Percentiles rank a stretch among this genome's conserved stretches.
These are phyloP conservation scores for Athelia sp. DNA, from an alignment of 1,284 basidiomycete species.

Conservation along the genomic window DNA sequence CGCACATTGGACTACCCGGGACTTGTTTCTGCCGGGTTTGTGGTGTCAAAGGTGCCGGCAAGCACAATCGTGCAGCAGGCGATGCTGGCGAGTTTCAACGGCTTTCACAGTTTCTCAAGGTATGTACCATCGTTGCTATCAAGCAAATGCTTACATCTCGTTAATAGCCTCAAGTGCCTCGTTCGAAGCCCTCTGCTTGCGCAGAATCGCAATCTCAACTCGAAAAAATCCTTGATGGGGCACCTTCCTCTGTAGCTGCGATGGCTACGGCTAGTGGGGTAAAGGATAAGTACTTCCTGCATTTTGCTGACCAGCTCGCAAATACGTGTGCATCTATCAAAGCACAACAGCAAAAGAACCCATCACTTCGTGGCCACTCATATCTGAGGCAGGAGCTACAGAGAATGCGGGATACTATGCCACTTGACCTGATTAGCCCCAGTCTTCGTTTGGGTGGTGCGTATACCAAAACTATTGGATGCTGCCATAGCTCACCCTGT, in stretches of 20 bases:
- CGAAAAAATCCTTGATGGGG: background rate
- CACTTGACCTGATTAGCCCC: background rate
- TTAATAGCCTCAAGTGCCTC: background rate
- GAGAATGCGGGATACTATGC: background rate
- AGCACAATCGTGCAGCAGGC: background rate
- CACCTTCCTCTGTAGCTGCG: background rate
- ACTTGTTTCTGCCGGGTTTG: conserved; percentile 14
- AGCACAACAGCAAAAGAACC: background rate
- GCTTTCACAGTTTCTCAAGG: conserved; percentile 7
- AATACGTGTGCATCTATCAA: background rate
- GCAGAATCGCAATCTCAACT: background rate
- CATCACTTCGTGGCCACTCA: background rate
- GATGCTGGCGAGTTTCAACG: conserved; percentile 3
- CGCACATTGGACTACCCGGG: conserved; percentile 15
- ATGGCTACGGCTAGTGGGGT: background rate
- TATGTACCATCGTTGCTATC: conserved; percentile 5
- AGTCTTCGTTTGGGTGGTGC: background rate
- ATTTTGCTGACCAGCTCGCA: background rate
- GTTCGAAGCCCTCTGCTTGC: background rate
- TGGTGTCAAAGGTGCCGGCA: conserved; percentile 1
- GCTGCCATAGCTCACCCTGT: background rate
- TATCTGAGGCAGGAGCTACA: background rate
- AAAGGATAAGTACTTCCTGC: conserved; percentile 1
- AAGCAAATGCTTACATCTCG: background rate
- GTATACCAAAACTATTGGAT: background rate